Evolutionary conservation across 2,329 filamentous ascomycete species (phyloP).

Genomic region (Talaromyces sp.): DNA sequence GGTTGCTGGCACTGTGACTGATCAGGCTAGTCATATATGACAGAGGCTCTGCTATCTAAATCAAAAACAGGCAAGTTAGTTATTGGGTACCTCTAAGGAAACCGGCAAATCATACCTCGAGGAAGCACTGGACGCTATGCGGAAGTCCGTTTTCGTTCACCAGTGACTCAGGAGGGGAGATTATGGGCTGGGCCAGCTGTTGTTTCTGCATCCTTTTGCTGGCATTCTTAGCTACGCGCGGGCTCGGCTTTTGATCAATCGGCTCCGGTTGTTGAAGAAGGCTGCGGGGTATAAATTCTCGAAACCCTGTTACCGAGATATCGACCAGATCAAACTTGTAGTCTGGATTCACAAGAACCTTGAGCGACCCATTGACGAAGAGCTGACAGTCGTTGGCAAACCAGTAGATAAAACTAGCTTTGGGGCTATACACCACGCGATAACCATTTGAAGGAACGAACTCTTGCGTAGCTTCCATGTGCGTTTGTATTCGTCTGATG

Average conservation of each 20-base stretch:
- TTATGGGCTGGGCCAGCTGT: conserved; percentile 36
- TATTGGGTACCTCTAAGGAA: conserved; percentile 14
- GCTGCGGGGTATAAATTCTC: conserved; percentile 76
- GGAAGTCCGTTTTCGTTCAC: conserved; percentile 54
- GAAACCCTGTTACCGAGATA: conserved; percentile 70
- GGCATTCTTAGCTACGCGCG: conserved; percentile 56
- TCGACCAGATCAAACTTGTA: conserved; percentile 83
- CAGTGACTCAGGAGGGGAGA: conserved; percentile 44
- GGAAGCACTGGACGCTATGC: conserved; percentile 55
- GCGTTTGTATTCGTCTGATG: conserved; percentile 78
- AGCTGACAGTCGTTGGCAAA: conserved; percentile 82
- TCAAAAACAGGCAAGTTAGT: conserved; percentile 15
- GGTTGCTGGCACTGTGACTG: conserved; percentile 36
- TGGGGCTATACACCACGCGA: conserved; percentile 70
- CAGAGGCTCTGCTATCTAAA: conserved; percentile 62
- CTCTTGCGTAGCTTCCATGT: conserved; percentile 67
- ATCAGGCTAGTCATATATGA: conserved; percentile 62
- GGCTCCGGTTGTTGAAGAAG: conserved; percentile 49
- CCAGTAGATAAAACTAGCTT: conserved; percentile 82
- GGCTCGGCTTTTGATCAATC: conserved; percentile 55
- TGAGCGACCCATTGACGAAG: conserved; percentile 71
- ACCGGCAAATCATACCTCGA: conserved; percentile 52
- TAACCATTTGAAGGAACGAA: conserved; percentile 58
- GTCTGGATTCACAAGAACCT: conserved; percentile 72
- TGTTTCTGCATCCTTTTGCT: conserved; percentile 51